Percentiles rank a stretch among this genome's conserved stretches.
Conservation (phyloP, 2,329 filamentous ascomycete species). For the Cladophialophora carrionii region DNA sequence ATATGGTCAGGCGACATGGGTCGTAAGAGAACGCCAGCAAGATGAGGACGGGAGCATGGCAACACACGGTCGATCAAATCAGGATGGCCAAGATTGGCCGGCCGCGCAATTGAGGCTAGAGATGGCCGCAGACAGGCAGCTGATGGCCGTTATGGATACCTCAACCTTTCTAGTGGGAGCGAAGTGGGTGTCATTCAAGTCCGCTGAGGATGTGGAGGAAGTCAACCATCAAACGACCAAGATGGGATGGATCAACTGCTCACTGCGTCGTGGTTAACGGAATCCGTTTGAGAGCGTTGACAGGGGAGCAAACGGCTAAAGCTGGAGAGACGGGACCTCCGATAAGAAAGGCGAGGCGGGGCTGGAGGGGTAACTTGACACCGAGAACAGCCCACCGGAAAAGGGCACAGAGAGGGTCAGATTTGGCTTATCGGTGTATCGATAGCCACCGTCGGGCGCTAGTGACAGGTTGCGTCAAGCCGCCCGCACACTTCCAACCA, state of each 20-base stretch:
- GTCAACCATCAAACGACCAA: background rate
- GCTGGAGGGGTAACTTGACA: background rate
- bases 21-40: conserved; percentile 7
- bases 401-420: background rate
- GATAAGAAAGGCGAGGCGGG: background rate
- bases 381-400: background rate
- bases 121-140: conserved; percentile 14
- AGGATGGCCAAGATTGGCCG: conserved; percentile 21
- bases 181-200: conserved; percentile 21
- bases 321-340: background rate
- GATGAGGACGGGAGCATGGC: conserved; percentile 8
- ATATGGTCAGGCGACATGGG: conserved; percentile 27
- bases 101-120: conserved; percentile 17
- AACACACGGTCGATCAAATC: conserved; percentile 8
- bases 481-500: background rate
- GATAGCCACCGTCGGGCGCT: conserved; percentile 7
- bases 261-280: background rate
- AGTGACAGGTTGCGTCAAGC: background rate
- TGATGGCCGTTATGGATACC: conserved; percentile 14
- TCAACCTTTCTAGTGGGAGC: conserved; percentile 13
- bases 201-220: conserved; percentile 4
- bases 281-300: background rate
- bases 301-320: background rate
- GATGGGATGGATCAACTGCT: conserved; percentile 1
- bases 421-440: conserved; percentile 23